Conservation (phyloP, 345 rosid species). For the Aegle marmelos region DNA sequence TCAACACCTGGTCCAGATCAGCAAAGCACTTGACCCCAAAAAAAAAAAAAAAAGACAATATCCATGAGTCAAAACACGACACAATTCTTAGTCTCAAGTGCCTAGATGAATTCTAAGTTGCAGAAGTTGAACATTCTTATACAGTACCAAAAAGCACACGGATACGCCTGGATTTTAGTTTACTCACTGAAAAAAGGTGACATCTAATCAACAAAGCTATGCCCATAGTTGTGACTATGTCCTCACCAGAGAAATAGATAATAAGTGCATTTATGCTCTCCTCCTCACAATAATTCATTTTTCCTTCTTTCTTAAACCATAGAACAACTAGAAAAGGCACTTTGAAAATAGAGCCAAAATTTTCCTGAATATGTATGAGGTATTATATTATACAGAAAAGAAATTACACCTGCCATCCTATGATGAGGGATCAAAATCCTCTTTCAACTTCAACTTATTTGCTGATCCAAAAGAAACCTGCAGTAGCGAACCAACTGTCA, state of each 20-base stretch:
- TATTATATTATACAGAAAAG: not conserved
- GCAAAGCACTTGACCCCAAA: too few relatives aligned
- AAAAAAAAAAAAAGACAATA: too few relatives aligned
- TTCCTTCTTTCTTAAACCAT: not conserved
- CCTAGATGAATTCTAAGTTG: not conserved
- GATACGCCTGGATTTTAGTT: not conserved
- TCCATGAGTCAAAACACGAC: too few relatives aligned
- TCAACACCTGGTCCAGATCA: too few relatives aligned
- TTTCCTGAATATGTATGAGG: not conserved
- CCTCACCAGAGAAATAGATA: not conserved
- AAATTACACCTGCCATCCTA: not conserved
- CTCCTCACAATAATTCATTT: not conserved
- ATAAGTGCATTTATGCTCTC: too few relatives aligned
- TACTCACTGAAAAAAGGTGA: not conserved
- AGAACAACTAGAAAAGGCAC: not conserved
- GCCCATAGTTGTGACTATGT: not conserved
- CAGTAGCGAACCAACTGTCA: not conserved
- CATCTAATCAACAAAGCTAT: not conserved
- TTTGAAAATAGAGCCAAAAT: constrained; percentile 1
- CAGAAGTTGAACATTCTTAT: not conserved
- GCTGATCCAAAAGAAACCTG: not conserved
- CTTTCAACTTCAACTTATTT: not conserved
- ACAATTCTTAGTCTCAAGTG: too few relatives aligned
- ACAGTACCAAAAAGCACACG: not conserved
- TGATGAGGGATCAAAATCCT: not conserved